phyloP scores from a whole-genome alignment of 345 rosid genomes.

The Gossypium turneri region DNA sequence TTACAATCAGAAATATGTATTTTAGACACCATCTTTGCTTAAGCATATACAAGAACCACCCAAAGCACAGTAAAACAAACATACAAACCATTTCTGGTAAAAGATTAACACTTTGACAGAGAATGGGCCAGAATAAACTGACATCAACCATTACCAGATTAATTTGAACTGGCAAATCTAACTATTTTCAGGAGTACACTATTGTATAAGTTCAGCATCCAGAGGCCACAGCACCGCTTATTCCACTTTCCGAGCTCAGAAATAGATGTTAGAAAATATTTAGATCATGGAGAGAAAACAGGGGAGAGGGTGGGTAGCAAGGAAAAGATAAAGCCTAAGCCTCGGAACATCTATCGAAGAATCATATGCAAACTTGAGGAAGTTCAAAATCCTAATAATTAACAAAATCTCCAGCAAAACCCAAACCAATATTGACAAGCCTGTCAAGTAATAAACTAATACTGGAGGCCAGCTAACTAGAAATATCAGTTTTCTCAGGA shows the following conservation, averaged over 20 bases:
- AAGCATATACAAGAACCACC: background rate
- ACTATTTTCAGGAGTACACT: background rate
- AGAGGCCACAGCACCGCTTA: background rate
- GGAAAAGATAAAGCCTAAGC: background rate
- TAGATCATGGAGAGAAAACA: background rate
- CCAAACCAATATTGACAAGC: background rate
- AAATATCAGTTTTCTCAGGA: background rate
- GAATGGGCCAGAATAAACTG: background rate
- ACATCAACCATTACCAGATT: background rate
- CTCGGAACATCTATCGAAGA: background rate
- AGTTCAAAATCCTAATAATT: background rate
- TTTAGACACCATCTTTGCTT: background rate
- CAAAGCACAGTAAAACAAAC: background rate
- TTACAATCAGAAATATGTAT: background rate
- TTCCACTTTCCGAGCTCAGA: background rate
- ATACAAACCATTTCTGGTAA: background rate
- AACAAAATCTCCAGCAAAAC: background rate
- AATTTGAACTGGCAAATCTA: background rate
- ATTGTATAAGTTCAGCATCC: background rate
- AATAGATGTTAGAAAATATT: background rate
- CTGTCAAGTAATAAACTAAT: background rate
- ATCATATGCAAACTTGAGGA: background rate
- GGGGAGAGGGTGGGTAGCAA: no score
- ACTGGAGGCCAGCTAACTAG: background rate
- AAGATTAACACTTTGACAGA: background rate